Evolutionary conservation across 1,284 basidiomycete species (phyloP).

Genomic region (Stygiomarasmius scandens): DNA sequence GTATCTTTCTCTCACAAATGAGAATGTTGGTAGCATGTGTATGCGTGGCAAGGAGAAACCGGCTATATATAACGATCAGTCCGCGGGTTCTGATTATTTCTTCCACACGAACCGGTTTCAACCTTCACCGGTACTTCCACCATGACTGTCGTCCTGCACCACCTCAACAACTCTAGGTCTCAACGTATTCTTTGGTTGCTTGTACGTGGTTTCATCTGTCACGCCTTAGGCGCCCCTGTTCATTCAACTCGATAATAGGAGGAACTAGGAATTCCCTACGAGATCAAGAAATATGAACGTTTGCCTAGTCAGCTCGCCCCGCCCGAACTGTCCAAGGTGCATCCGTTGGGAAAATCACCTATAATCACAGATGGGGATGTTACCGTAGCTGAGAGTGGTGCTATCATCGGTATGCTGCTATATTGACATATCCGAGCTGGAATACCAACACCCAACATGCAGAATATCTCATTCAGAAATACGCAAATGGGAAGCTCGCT

Average conservation of each 20-base stretch:
- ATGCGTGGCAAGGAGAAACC: too few species aligned
- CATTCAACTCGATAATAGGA: constrained; percentile 11
- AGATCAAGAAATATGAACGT: constrained; percentile 28
- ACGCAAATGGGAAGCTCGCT: constrained; percentile 16
- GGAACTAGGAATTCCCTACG: constrained; percentile 26
- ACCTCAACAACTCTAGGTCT: constrained; percentile 47
- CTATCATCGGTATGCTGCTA: constrained; percentile 5
- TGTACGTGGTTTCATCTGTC: constrained; percentile 10
- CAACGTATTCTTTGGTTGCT: constrained; percentile 51
- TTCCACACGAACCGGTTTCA: too few species aligned
- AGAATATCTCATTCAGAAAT: constrained; percentile 38
- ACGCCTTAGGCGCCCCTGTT: too few species aligned
- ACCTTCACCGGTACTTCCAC: not conserved
- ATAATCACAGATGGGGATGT: constrained; percentile 35
- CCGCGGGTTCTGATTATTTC: too few species aligned
- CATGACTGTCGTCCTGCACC: constrained; percentile 39
- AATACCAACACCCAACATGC: constrained; percentile 11
- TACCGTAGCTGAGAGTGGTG: constrained; percentile 36
- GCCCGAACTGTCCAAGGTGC: constrained; percentile 31
- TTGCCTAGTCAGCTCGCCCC: constrained; percentile 21
- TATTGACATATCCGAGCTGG: constrained; percentile 8
- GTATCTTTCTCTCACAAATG: too few species aligned
- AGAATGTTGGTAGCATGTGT: too few species aligned
- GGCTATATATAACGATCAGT: too few species aligned
- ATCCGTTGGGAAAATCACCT: constrained; percentile 40